These are phyloP conservation scores for Claviceps sorghi DNA, from an alignment of 2,329 filamentous ascomycete species.

Conservation along the genomic window DNA sequence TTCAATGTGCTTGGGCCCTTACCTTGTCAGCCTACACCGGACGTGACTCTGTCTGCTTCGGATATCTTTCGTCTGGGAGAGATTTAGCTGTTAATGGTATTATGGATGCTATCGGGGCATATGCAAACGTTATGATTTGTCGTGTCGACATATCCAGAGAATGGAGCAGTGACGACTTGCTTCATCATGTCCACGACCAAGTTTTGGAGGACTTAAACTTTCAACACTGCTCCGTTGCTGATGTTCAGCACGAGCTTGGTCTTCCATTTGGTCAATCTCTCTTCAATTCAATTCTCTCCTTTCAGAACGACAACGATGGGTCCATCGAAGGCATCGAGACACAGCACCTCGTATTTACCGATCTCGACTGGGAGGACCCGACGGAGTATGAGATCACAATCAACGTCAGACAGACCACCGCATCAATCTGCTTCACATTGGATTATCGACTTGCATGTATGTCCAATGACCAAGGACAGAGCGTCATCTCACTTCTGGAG, in stretches of 20 bases:
- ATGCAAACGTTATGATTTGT: constrained; percentile 6
- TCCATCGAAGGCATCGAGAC: background rate
- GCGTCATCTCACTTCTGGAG: constrained; percentile 2
- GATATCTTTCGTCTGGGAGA: constrained; percentile 7
- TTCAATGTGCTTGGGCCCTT: constrained; percentile 8
- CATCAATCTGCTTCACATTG: background rate
- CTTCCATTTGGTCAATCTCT: constrained; percentile 8
- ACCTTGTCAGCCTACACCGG: constrained; percentile 7
- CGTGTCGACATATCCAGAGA: constrained; percentile 12
- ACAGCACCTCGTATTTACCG: constrained; percentile 1
- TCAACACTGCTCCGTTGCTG: constrained; percentile 34
- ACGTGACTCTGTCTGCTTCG: constrained; percentile 4
- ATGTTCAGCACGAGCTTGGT: constrained; percentile 24
- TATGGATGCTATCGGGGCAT: constrained; percentile 4
- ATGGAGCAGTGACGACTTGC: background rate
- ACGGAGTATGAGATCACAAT: constrained; percentile 16
- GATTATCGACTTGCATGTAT: constrained; percentile 1
- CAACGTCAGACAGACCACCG: constrained; percentile 6
- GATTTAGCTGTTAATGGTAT: constrained; percentile 4
- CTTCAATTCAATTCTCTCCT: constrained; percentile 20
- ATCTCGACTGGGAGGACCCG: constrained; percentile 8
- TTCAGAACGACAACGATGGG: constrained; percentile 10
- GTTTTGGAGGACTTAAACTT: constrained; percentile 31
- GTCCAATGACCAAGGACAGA: background rate
- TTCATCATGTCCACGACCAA: constrained; percentile 23